A percentile compares a stretch with the other conserved stretches of the same genome.
Conservation (phyloP, 305 asterid genomes). For the Fraxinus xanthoxyloides region DNA sequence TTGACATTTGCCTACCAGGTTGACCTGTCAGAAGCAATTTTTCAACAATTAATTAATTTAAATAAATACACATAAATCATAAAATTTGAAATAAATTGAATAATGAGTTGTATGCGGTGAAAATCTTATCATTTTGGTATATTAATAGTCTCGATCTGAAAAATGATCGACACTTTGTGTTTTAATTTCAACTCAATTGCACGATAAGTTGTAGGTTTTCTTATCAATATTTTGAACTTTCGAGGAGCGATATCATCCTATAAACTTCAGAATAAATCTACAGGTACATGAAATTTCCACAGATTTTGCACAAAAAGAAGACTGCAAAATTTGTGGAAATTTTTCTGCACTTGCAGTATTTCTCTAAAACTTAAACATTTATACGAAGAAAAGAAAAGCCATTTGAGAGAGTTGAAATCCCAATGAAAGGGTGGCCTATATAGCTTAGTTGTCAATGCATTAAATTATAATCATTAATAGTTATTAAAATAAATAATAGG, state of each 20-base stretch:
- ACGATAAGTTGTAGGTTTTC: not conserved
- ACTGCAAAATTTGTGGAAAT: too few species aligned
- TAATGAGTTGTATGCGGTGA: not conserved
- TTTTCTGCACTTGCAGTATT: too few species aligned
- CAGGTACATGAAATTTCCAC: too few species aligned
- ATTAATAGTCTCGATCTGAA: not conserved
- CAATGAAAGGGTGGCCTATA: not conserved
- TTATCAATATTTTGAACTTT: not conserved
- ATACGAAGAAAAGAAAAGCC: not conserved
- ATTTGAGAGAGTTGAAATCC: constrained; percentile 7
- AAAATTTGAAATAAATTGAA: not conserved
- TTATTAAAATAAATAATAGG: not conserved
- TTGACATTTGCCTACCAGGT: not conserved
- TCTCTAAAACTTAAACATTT: too few species aligned
- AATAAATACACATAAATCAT: not conserved
- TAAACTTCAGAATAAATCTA: too few species aligned
- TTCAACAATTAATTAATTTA: not conserved
- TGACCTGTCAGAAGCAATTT: not conserved
- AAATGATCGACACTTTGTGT: not conserved
- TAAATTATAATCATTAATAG: not conserved
- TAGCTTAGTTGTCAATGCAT: constrained; percentile 28
- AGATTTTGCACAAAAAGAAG: too few species aligned
- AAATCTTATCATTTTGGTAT: not conserved
- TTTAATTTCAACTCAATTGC: not conserved
- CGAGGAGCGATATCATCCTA: not conserved